Evolutionary conservation across 805 yeast species (phyloP), one percentile per base, ranked within the genome.

Genomic region (Saturnispora besseyi): DNA sequence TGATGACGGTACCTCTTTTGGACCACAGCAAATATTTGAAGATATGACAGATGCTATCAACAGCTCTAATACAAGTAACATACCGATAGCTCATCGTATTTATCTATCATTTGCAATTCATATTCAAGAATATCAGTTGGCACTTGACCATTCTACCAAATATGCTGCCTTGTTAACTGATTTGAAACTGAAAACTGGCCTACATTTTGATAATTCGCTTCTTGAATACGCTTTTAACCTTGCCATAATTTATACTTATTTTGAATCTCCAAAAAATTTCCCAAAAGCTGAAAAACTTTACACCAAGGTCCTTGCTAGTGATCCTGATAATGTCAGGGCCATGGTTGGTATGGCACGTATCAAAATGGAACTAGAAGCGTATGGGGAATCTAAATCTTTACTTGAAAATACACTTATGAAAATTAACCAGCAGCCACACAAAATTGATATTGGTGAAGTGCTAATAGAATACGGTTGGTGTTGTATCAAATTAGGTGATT

Each of bases 181-280:
- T 15, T 57, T 73, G 5, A 72, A 73, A 18, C 63, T 75, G 45
- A 62, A 67, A 8, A 67, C 77, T 3, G 81, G 82, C 0, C 67
- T 75, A 7, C 60, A 64, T 9, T 69, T 87, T 37, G 61, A 63
- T 0, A 67, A 79, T 53, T 72, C 89, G 1, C 78, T 73, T 55
- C 73, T 73, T 46, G 84, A 81, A 46, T 66, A 87, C 22, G 70
- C 84, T 8, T 74, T 88, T 34, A 72, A 78, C 24, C 70, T 87
- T 49, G 98, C 93, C 0, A 76, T 81, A 0, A 75, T 84, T 1
- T 87, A 89, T 60, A 86, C 95, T 0, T 84, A 87, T 60, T 77
- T 82, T 59, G 96, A 91, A 62, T 85, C 97, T 0, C 99, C 98
- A 10, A 88, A 88, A 64, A 86, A 91, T 65, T 87, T 79, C 59